A percentile compares a stretch with the other conserved stretches of the same genome.
Conservation (phyloP, 2,329 filamentous ascomycete genomes). For the Calonectria pauciramosa region DNA sequence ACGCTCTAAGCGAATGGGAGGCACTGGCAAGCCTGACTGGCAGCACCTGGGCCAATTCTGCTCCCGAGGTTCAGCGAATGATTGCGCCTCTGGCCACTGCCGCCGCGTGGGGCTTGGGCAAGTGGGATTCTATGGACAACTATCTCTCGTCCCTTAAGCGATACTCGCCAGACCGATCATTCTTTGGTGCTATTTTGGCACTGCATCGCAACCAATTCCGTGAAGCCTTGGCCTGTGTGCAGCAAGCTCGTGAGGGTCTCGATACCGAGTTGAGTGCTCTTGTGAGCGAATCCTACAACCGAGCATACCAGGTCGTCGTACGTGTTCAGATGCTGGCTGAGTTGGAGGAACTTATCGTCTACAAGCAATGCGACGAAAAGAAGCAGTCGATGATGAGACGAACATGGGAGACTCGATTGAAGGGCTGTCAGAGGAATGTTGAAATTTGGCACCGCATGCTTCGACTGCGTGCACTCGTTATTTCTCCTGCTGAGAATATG, state of each 20-base stretch:
- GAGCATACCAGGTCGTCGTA: conserved; percentile 97
- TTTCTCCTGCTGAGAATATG: conserved; percentile 92
- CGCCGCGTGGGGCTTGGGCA: conserved; percentile 94
- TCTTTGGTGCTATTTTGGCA: conserved; percentile 96
- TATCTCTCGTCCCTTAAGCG: conserved; percentile 97
- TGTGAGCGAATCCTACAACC: conserved; percentile 98
- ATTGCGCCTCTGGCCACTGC: conserved; percentile 96
- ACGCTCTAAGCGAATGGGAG: conserved; percentile 98
- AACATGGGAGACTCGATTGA: conserved; percentile 95
- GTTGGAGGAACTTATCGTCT: conserved; percentile 96
- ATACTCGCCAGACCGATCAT: conserved; percentile 92
- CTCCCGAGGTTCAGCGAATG: conserved; percentile 86
- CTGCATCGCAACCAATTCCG: conserved; percentile 97
- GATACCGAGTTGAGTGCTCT: conserved; percentile 96
- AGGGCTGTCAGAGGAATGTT: conserved; percentile 96
- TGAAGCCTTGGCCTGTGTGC: conserved; percentile 89
- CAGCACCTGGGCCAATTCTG: conserved; percentile 93
- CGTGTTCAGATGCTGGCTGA: conserved; percentile 99
- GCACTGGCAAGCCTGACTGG: conserved; percentile 88
- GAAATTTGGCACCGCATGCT: conserved; percentile 99
- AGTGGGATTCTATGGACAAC: conserved; percentile 98
- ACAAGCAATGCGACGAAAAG: conserved; percentile 93
- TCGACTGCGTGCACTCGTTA: conserved; percentile 91
- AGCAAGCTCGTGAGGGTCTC: conserved; percentile 91
- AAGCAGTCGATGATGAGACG: conserved; percentile 92